Percentiles rank a stretch among this genome's conserved stretches.
Conservation (phyloP, 164 flowering plant genomes). For the Cinnamomum micranthum region DNA sequence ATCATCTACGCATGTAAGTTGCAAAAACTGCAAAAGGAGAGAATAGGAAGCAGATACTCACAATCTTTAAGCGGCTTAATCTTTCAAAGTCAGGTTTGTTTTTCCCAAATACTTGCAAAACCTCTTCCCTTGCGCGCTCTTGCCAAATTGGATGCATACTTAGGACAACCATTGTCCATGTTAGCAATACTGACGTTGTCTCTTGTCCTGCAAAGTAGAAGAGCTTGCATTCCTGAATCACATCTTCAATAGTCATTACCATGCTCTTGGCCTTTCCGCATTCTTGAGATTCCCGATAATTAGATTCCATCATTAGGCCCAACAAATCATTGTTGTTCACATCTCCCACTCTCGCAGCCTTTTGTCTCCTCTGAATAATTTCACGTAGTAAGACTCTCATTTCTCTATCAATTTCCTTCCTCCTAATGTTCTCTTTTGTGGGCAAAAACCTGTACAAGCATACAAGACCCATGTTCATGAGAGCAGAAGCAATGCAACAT, state of each 20-base stretch:
- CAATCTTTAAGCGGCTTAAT: slow-evolving; percentile 16
- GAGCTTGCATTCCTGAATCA: slow-evolving; percentile 40
- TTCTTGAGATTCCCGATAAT: not conserved
- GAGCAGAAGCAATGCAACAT: too few species aligned
- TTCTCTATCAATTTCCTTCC: slow-evolving; percentile 16
- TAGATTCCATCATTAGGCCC: slow-evolving; percentile 7
- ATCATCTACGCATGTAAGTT: not conserved
- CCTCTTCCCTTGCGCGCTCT: slow-evolving; percentile 48
- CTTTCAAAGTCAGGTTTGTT: slow-evolving; percentile 23
- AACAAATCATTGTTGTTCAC: slow-evolving; percentile 2
- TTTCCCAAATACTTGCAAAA: slow-evolving; percentile 24
- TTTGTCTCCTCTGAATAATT: slow-evolving; percentile 11
- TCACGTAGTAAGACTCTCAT: not conserved
- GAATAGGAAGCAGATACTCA: not conserved
- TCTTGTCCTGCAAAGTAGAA: slow-evolving; percentile 43
- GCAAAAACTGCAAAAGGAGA: not conserved
- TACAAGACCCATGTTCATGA: too few species aligned
- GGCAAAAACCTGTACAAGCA: slow-evolving; percentile 21
- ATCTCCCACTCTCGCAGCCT: slow-evolving; percentile 3
- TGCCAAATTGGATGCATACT: slow-evolving; percentile 46
- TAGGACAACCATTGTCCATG: slow-evolving; percentile 44
- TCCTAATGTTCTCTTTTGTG: slow-evolving; percentile 21
- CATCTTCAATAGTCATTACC: slow-evolving; percentile 30
- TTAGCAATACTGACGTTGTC: slow-evolving; percentile 37
- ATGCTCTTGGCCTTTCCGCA: slow-evolving; percentile 4